phyloP scores from a whole-genome alignment of 2,329 filamentous ascomycete genomes.

The Emericellopsis atlantica region DNA sequence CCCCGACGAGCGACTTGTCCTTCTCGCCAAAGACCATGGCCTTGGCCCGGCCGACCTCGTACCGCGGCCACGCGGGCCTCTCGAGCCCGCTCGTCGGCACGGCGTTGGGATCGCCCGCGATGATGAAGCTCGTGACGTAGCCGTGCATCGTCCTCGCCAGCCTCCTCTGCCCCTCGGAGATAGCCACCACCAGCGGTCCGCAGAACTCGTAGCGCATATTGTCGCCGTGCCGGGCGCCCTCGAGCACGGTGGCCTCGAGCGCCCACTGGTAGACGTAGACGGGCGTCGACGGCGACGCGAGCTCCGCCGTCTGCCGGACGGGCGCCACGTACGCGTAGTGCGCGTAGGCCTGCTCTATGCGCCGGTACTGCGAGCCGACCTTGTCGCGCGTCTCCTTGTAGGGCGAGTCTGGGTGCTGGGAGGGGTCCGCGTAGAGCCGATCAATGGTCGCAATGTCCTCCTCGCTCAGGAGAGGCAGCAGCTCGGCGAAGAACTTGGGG shows the following conservation, averaged over 20 bases:
- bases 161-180: conserved; percentile 25
- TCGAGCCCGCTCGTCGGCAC: conserved; percentile 9
- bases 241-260: conserved; percentile 24
- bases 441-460: conserved; percentile 41
- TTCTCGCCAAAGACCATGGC: conserved; percentile 30
- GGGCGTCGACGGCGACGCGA: conserved; percentile 6
- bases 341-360: conserved; percentile 38
- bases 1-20: conserved; percentile 34
- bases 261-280: conserved; percentile 26
- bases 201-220: conserved; percentile 34
- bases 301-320: conserved; percentile 31
- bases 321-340: conserved; percentile 42
- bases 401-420: conserved; percentile 12
- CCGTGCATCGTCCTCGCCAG: conserved; percentile 28
- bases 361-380: conserved; percentile 38
- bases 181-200: conserved; percentile 16
- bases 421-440: conserved; percentile 47
- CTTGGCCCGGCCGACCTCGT: conserved; percentile 11
- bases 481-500: conserved; percentile 41
- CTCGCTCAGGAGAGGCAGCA: conserved; percentile 43
- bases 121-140: conserved; percentile 35
- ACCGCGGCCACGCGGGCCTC: conserved; percentile 22
- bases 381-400: conserved; percentile 24
- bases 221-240: conserved; percentile 33
- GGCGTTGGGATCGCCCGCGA: conserved; percentile 28